Evolutionary conservation across 1,139 yeast genomes (phyloP).

Genomic region (Yamadazyma siamensis): DNA sequence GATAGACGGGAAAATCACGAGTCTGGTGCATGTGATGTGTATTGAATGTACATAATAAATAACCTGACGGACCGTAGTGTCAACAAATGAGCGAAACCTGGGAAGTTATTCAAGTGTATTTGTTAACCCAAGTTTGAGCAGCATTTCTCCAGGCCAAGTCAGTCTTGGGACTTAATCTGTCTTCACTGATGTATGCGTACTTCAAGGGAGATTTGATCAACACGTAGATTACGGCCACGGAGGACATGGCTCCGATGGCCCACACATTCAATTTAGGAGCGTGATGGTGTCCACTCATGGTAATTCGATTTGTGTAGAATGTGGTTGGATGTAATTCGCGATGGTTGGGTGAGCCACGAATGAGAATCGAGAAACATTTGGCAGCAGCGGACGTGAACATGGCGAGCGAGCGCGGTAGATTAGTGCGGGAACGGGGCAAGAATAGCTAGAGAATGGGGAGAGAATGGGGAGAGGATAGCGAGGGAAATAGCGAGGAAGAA

Average conservation of each 20-base stretch:
- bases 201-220: conserved; percentile 45
- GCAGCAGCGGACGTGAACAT: too few species aligned
- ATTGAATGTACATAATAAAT: conserved; percentile 2
- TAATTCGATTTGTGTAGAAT: conserved; percentile 8
- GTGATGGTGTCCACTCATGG: conserved; percentile 21
- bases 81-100: neutral
- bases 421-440: conserved; percentile 2
- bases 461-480: too few species aligned
- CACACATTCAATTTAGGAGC: conserved; percentile 41
- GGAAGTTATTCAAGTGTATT: conserved; percentile 4
- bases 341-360: too few species aligned
- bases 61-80: neutral
- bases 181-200: conserved; percentile 41
- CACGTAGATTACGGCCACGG: conserved; percentile 39
- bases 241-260: conserved; percentile 45
- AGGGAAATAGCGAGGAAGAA: too few species aligned
- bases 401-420: conserved; percentile 3
- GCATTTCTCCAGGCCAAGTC: conserved; percentile 53
- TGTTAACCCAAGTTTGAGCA: conserved; percentile 45
- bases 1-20: conserved; percentile 1
- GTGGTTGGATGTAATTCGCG: conserved; percentile 31
- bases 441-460: too few species aligned
- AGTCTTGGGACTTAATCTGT: conserved; percentile 47
- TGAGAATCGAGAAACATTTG: too few species aligned
- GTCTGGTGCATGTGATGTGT: conserved; percentile 1